Evolutionary conservation across 371 early-diverging fungal species (phyloP).

Genomic region (Rhizopus delemar): DNA sequence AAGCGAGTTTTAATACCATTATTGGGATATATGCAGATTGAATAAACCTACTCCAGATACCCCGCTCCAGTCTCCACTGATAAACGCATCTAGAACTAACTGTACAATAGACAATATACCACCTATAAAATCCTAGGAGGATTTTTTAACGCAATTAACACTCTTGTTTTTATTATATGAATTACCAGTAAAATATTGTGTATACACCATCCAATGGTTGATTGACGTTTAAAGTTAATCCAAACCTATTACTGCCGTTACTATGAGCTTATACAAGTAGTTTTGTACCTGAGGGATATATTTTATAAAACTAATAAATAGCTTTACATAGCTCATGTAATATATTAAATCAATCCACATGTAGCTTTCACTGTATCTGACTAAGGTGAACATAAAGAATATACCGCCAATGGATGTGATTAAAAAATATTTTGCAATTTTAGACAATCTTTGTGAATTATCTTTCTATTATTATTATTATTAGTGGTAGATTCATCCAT

Average conservation of each 20-base stretch:
- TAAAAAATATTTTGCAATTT: slow-evolving; percentile 41
- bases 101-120: slow-evolving; percentile 82
- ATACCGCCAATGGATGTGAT: slow-evolving; percentile 39
- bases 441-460: slow-evolving; percentile 43
- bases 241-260: slow-evolving; percentile 46
- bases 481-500: no score
- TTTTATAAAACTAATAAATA: slow-evolving; percentile 77
- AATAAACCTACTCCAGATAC: slow-evolving; percentile 57
- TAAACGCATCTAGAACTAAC: slow-evolving; percentile 73
- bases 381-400: slow-evolving; percentile 30
- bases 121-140: slow-evolving; percentile 77
- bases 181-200: slow-evolving; percentile 78
- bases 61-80: slow-evolving; percentile 70
- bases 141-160: neutral
- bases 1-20: no score
- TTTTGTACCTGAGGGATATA: slow-evolving; percentile 80
- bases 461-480: slow-evolving; percentile 17
- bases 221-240: slow-evolving; percentile 75
- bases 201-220: slow-evolving; percentile 92
- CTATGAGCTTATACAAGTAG: neutral
- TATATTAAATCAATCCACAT: slow-evolving; percentile 72
- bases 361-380: slow-evolving; percentile 25
- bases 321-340: slow-evolving; percentile 77
- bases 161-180: no score
- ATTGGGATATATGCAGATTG: neutral